Conservation (phyloP, 2,329 filamentous ascomycete species). For the Didymella pinodella region DNA sequence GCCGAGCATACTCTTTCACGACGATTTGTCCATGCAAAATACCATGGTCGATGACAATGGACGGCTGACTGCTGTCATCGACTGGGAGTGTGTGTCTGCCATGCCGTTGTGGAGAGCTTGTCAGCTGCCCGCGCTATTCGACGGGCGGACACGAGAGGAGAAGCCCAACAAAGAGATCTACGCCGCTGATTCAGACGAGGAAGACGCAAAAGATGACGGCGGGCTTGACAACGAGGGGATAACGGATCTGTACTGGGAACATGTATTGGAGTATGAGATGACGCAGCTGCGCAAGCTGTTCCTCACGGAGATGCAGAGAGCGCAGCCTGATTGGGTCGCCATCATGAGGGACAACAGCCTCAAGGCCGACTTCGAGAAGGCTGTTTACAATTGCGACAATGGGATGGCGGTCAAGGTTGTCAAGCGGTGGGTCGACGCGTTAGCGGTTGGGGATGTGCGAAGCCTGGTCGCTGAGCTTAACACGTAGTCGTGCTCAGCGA, state of each 20-base stretch:
- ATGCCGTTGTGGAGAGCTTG: slow-evolving; percentile 24
- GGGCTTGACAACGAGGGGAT: not conserved
- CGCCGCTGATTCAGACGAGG: not conserved
- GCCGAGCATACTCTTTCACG: slow-evolving; percentile 13
- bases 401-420: not conserved
- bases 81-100: slow-evolving; percentile 27
- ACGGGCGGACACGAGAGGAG: not conserved
- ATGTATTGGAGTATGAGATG: not conserved
- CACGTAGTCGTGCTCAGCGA: no score
- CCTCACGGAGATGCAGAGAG: not conserved
- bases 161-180: not conserved
- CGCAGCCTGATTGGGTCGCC: not conserved
- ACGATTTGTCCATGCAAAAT: slow-evolving; percentile 21
- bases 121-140: not conserved
- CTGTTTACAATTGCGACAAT: not conserved
- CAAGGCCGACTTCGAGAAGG: not conserved
- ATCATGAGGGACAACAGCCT: not conserved
- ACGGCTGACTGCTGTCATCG: slow-evolving; percentile 17
- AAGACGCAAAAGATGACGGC: not conserved
- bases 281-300: not conserved
- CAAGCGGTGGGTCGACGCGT: not conserved
- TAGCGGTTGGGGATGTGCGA: no score
- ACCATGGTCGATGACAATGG: slow-evolving; percentile 23
- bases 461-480: no score
- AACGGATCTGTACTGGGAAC: not conserved